Conservation (phyloP, 2,329 filamentous ascomycete species). For the Gnomoniopsis sp. region DNA sequence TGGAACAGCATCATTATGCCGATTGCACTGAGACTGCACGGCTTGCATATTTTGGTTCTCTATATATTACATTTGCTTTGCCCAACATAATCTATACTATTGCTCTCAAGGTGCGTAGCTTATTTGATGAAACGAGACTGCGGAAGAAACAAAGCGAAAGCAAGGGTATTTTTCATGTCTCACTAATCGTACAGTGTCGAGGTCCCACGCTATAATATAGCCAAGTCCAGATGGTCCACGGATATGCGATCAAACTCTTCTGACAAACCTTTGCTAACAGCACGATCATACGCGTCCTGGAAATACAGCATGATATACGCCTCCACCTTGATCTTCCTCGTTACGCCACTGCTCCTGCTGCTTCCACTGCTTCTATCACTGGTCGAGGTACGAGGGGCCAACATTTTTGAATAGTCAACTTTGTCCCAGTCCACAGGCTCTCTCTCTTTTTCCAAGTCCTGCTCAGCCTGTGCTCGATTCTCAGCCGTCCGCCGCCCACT, state of each 20-base stretch:
- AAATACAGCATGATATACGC: background rate
- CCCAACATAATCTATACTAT: too few species aligned
- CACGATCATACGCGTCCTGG: slow-evolving; percentile 1
- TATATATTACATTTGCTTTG: too few species aligned
- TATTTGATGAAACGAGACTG: too few species aligned
- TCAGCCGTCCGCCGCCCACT: background rate
- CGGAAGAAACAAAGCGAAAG: too few species aligned
- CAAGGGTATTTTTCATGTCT: too few species aligned
- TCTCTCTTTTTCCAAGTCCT: background rate
- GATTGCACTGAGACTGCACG: too few species aligned
- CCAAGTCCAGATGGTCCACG: background rate
- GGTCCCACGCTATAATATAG: background rate
- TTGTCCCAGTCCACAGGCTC: background rate
- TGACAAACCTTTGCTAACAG: background rate
- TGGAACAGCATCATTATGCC: too few species aligned
- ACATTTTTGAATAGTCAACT: background rate
- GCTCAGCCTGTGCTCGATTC: background rate
- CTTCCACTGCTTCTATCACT: background rate
- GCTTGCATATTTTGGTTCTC: too few species aligned
- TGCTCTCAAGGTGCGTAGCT: too few species aligned
- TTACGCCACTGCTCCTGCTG: background rate
- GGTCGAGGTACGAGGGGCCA: background rate
- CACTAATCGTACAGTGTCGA: too few species aligned
- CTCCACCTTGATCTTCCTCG: background rate
- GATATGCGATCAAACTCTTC: background rate